Conservation (phyloP, 331 rosid species). For the Stylosanthes scabra region DNA sequence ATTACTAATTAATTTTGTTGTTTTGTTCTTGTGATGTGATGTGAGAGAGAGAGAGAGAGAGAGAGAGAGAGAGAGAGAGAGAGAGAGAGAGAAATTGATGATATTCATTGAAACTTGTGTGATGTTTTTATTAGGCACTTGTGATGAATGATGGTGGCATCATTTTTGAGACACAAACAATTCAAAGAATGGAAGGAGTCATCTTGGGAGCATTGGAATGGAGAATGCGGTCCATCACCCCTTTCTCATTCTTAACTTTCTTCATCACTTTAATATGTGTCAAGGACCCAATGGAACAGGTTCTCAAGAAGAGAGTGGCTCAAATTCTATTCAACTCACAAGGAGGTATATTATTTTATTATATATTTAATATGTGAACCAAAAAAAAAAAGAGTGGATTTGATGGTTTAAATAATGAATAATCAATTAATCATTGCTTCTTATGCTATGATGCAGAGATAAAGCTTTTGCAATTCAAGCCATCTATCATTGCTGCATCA, state of each 20-base stretch:
- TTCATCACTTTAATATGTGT: conserved; percentile 56
- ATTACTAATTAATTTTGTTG: not conserved
- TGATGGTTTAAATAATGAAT: not conserved
- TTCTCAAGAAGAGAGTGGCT: conserved; percentile 68
- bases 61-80: not conserved
- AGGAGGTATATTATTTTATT: conserved; percentile 46
- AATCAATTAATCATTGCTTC: not conserved
- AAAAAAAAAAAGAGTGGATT: not conserved
- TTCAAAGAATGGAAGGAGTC: conserved; percentile 72
- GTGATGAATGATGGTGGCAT: conserved; percentile 59
- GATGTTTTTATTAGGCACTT: not conserved
- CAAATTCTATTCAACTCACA: conserved; percentile 76
- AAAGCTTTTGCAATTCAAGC: conserved; percentile 68
- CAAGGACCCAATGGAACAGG: conserved; percentile 54
- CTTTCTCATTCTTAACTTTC: conserved; percentile 76
- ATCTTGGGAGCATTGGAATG: conserved; percentile 81
- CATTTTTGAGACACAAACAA: conserved; percentile 68
- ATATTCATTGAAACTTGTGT: not conserved
- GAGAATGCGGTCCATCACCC: conserved; percentile 92
- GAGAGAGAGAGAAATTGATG: not conserved
- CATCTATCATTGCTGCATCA: conserved; percentile 73
- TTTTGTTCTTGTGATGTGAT: not conserved
- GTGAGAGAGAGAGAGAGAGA: too few species aligned
- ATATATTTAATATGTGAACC: not conserved
- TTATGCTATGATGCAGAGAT: conserved; percentile 47